Evolutionary conservation across 2,329 filamentous ascomycete genomes (phyloP).

Genomic region (Neofusicoccum ribis): DNA sequence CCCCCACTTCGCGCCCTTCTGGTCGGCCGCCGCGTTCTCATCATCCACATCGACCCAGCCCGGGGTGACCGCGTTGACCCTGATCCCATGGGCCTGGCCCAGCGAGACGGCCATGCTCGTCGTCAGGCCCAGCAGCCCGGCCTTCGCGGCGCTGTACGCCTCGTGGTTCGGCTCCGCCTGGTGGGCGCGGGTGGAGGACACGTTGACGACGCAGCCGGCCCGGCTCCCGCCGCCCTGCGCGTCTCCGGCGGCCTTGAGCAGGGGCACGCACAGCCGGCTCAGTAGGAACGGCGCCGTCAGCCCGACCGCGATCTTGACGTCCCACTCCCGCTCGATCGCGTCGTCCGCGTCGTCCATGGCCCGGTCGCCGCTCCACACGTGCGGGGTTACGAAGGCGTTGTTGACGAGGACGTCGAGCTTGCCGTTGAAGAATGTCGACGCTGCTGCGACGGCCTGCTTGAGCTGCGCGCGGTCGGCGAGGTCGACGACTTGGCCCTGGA

Average conservation of each 20-base stretch:
- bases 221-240: background rate
- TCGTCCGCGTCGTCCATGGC: conserved; percentile 25
- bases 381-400: conserved; percentile 35
- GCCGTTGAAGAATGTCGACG: conserved; percentile 38
- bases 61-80: conserved; percentile 52
- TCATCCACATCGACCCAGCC: conserved; percentile 55
- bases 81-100: conserved; percentile 43
- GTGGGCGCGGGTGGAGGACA: conserved; percentile 52
- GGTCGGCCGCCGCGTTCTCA: conserved; percentile 44
- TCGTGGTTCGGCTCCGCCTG: conserved; percentile 54
- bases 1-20: conserved; percentile 45
- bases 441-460: conserved; percentile 36
- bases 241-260: conserved; percentile 20
- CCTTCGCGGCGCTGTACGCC: conserved; percentile 53
- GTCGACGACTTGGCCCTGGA: conserved; percentile 31
- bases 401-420: conserved; percentile 38
- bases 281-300: conserved; percentile 37
- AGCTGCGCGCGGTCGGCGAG: conserved; percentile 42
- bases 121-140: conserved; percentile 51
- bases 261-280: conserved; percentile 33
- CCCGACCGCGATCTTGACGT: conserved; percentile 34
- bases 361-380: conserved; percentile 28
- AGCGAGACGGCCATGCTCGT: conserved; percentile 52
- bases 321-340: conserved; percentile 34
- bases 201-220: conserved; percentile 43